Evolutionary conservation across 768 basidiomycete genomes (phyloP).

Genomic region (Omphalotus guepiniiformis): DNA sequence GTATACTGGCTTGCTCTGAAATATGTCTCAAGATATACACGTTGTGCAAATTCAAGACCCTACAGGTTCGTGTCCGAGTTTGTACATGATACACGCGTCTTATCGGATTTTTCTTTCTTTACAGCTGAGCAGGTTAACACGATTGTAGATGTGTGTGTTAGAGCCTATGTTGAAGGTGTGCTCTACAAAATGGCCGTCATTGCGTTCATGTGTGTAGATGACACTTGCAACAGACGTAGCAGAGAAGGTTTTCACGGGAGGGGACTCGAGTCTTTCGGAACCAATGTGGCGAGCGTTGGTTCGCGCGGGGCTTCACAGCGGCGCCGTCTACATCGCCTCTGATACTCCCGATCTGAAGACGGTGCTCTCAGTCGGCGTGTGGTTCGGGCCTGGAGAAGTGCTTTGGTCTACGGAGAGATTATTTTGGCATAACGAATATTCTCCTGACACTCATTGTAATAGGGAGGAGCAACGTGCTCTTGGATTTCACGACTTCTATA

Average conservation of each 20-base stretch:
- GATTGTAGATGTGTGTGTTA: constrained; percentile 1
- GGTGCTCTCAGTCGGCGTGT: not conserved
- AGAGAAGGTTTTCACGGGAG: not conserved
- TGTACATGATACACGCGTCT: not conserved
- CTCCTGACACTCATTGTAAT: not conserved
- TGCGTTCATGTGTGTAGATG: not conserved
- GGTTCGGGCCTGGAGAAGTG: constrained; percentile 2
- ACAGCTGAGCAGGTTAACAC: not conserved
- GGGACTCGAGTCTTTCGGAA: not conserved
- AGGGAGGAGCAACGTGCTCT: constrained; percentile 2
- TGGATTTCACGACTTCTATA: not conserved
- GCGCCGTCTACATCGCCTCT: not conserved
- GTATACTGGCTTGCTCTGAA: no score
- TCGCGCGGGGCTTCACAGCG: constrained; percentile 1
- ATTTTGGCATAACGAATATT: no score
- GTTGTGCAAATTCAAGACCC: not conserved
- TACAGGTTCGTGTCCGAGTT: not conserved
- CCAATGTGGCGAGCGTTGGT: constrained; percentile 1
- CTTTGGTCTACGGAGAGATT: not conserved
- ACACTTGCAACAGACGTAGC: not conserved
- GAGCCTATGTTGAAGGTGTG: not conserved
- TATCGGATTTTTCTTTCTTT: not conserved
- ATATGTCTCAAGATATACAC: not conserved
- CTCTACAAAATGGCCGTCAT: not conserved
- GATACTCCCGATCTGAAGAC: no score